Percentiles rank a stretch among this genome's conserved stretches.
Evolutionary conservation across 2,329 filamentous ascomycete genomes (phyloP).

Genomic region (Monilinia fructigena): DNA sequence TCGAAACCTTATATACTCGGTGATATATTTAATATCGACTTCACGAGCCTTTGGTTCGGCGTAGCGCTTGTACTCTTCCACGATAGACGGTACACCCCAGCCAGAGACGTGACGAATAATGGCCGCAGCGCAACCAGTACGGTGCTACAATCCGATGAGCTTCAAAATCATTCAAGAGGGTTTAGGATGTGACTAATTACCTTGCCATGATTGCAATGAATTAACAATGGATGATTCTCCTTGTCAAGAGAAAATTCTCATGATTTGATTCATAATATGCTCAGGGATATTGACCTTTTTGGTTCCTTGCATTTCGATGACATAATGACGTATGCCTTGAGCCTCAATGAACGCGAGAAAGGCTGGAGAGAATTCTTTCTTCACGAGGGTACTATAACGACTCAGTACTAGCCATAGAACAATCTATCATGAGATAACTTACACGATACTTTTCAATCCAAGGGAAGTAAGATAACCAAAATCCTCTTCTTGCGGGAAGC

Average conservation of each 20-base stretch:
- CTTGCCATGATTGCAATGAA: conserved; percentile 93
- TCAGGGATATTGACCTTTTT: conserved; percentile 73
- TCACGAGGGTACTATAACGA: conserved; percentile 56
- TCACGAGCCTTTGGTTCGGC: conserved; percentile 60
- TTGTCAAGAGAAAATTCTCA: conserved; percentile 70
- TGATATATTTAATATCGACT: conserved; percentile 59
- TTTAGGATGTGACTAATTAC: conserved; percentile 33
- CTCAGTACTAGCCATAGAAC: conserved; percentile 25
- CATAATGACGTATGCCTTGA: conserved; percentile 68
- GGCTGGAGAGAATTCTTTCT: conserved; percentile 56
- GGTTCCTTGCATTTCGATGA: conserved; percentile 82
- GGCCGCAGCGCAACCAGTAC: conserved; percentile 85
- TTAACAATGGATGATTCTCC: conserved; percentile 73
- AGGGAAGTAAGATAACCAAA: conserved; percentile 67
- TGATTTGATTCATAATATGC: conserved; percentile 66
- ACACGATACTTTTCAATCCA: conserved; percentile 77
- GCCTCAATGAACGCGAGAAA: conserved; percentile 61
- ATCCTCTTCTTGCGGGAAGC: conserved; percentile 71
- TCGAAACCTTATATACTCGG: conserved; percentile 47
- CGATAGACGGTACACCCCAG: conserved; percentile 60
- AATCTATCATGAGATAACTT: conserved; percentile 40
- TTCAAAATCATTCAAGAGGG: not conserved
- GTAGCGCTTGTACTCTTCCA: conserved; percentile 73
- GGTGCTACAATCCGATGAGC: conserved; percentile 55
- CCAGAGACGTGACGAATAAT: conserved; percentile 72